Evolutionary conservation across 2,329 filamentous ascomycete species (phyloP), one percentile per base, ranked within the genome.

Genomic region (Claviceps sp.): DNA sequence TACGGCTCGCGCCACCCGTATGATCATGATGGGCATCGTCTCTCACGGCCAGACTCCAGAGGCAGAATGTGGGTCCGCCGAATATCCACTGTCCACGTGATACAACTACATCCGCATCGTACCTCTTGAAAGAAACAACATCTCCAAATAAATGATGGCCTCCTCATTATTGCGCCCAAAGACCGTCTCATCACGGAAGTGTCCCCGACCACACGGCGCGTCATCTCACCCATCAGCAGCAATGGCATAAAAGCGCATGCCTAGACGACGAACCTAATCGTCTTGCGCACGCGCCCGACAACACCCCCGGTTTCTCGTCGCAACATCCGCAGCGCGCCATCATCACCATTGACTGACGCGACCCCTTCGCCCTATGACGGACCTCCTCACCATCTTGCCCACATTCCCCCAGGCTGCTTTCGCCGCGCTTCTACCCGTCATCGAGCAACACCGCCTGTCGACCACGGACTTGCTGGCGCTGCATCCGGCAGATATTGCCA

Each of bases 381-480:
- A 97, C 79, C 81, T 97, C 63, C 78, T 84, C 63, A 78, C 81
- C 64, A 81, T 94, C 65, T 78, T 96, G 58, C 89, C 91, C 61
- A 77, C 81, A 69, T 94, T 96, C 64, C 78, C 85, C 55, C 76
- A 79, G 57, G 75, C 78, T 63, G 76, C 77, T 55, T 91, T 86
- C 70, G 75, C 82, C 43, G 81, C 85, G 62, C 81, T 96, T 47
- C 70, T 96, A 37, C 84, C 87, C 2, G 81, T 82, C 22, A 78
- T 97, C 52, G 91, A 97, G 70, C 81, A 80, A 65, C 81, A 86
- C 60, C 74, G 76, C 50, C 74, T 98, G 63, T 86, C 86, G 26
- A 86, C 86, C 37, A 82, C 81, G 60, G 93, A 98, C 65, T 78
- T 98, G 48, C 76, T 98, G 61, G 87, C 87, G 2, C 82, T 94